These are phyloP conservation scores for Cymbopogon citratus DNA, from an alignment of 176 grass and related monocot species.

Conservation along the genomic window DNA sequence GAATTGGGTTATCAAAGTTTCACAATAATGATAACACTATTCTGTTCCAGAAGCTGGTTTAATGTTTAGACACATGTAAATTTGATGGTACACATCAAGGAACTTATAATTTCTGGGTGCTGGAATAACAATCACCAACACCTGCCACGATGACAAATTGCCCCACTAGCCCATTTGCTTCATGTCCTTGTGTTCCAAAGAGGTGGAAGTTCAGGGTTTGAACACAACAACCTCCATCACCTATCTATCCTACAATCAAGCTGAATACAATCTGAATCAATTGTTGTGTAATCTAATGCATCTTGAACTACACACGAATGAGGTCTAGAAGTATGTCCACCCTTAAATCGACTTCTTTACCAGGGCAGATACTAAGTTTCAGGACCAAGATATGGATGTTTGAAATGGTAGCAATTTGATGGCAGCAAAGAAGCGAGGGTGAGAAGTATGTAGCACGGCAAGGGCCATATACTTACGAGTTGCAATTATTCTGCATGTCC, in stretches of 20 bases:
- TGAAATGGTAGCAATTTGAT: neutral
- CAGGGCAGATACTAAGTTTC: slow-evolving; percentile 2
- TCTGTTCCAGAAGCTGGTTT: neutral
- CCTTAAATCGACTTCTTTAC: slow-evolving; percentile 2
- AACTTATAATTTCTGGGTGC: neutral
- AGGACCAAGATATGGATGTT: neutral
- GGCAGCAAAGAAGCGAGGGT: slow-evolving; percentile 21
- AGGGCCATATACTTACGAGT: slow-evolving; percentile 65
- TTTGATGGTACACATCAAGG: neutral
- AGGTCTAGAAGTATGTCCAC: neutral
- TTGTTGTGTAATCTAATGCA: neutral
- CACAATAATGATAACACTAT: neutral
- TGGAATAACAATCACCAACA: neutral
- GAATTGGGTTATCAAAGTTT: neutral
- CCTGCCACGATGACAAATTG: neutral
- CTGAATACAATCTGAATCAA: neutral
- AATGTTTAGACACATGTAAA: neutral
- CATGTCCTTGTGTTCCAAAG: neutral
- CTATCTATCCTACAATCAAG: neutral
- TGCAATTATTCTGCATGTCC: slow-evolving; percentile 95
- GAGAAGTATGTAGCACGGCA: slow-evolving; percentile 5
- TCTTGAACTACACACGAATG: neutral
- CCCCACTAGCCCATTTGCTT: neutral
- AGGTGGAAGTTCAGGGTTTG: neutral
- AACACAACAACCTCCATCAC: neutral